phyloP scores from a whole-genome alignment of 106 monocot genomes.

The Platanthera zijinensis region DNA sequence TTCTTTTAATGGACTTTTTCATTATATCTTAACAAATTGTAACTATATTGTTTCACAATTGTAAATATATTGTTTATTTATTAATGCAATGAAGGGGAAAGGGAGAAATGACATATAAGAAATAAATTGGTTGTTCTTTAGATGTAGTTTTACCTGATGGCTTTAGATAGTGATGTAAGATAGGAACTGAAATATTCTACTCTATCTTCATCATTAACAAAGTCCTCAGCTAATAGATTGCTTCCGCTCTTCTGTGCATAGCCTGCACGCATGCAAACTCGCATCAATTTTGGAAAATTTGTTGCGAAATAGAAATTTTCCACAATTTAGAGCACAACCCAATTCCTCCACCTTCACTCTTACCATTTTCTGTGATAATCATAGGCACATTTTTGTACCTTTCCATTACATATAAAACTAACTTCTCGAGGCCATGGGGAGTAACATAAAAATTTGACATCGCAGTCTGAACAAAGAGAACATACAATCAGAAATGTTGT shows the following conservation, averaged over 20 bases:
- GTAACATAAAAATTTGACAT: constrained; percentile 28
- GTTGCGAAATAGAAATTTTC: too few relatives aligned
- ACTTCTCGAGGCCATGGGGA: constrained; percentile 36
- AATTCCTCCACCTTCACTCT: not conserved
- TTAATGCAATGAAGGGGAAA: too few relatives aligned
- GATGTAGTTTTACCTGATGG: constrained; percentile 23
- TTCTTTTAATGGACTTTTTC: too few relatives aligned
- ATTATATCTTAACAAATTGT: too few relatives aligned
- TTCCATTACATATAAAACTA: constrained; percentile 34
- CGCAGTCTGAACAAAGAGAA: constrained; percentile 23
- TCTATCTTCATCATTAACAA: constrained; percentile 27
- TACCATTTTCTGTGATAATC: constrained; percentile 59
- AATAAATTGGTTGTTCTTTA: too few relatives aligned
- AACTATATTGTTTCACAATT: too few relatives aligned
- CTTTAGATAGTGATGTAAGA: constrained; percentile 20
- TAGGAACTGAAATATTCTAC: constrained; percentile 28
- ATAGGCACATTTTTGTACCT: constrained; percentile 48
- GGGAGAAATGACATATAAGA: too few relatives aligned
- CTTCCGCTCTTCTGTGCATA: constrained; percentile 20
- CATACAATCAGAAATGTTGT: not conserved
- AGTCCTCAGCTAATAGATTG: constrained; percentile 9
- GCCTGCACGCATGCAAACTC: constrained; percentile 9
- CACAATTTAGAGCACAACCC: not conserved
- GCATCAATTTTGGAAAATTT: not conserved
- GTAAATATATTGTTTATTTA: too few relatives aligned